phyloP scores from a whole-genome alignment of 1,284 basidiomycete species.

The Farysia itapuensis region DNA sequence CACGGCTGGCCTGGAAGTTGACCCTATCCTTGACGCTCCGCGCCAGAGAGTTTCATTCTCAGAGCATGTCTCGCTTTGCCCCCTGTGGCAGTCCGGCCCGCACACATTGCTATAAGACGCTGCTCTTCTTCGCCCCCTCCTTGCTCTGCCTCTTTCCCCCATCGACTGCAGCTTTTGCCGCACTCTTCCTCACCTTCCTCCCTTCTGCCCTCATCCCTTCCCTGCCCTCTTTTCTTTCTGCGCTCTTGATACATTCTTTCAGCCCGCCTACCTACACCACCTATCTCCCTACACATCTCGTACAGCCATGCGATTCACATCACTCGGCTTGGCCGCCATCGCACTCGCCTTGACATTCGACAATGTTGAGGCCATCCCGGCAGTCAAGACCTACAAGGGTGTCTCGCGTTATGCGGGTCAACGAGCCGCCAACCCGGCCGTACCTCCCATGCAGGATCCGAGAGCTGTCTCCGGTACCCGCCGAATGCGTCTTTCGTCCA shows the following conservation, averaged over 20 bases:
- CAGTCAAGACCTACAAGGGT: conserved; percentile 31
- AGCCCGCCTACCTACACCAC: conserved; percentile 1
- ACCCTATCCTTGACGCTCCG: too few relatives aligned
- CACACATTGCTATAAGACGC: too few relatives aligned
- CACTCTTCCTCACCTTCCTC: conserved; percentile 5
- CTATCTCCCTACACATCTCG: not conserved
- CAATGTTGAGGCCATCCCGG: conserved; percentile 30
- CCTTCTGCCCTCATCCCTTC: conserved; percentile 5
- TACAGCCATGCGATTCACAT: conserved; percentile 28
- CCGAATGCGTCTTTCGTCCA: conserved; percentile 30
- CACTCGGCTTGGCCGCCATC: conserved; percentile 30
- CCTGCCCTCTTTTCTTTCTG: conserved; percentile 1
- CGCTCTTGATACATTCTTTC: not conserved
- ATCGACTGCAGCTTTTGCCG: conserved; percentile 26
- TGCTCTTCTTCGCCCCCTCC: too few relatives aligned
- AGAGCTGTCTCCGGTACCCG: conserved; percentile 17
- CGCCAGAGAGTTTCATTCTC: too few relatives aligned
- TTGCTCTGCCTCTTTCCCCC: conserved; percentile 12
- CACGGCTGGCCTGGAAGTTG: too few relatives aligned
- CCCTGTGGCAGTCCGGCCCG: too few relatives aligned
- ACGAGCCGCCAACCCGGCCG: conserved; percentile 9
- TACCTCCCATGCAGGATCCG: conserved; percentile 24
- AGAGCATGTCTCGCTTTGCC: too few relatives aligned
- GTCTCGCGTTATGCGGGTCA: conserved; percentile 27
- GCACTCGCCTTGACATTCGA: conserved; percentile 32